These are phyloP conservation scores for Citrus hindsii DNA, from an alignment of 345 rosid species.

Conservation along the genomic window DNA sequence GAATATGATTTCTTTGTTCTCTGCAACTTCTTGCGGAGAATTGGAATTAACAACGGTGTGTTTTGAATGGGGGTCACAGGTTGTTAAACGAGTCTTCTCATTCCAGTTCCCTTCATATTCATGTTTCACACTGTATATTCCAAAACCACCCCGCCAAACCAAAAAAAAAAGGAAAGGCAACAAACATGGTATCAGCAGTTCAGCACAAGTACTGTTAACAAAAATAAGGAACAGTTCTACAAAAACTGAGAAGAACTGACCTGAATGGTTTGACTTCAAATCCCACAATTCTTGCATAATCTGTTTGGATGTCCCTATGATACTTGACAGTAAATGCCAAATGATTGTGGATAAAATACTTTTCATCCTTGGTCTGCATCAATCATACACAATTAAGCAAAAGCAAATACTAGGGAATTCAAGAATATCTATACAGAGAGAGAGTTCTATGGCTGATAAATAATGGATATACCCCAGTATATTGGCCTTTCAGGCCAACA, in stretches of 20 bases:
- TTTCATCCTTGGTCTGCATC: constrained; percentile 80
- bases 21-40: constrained; percentile 86
- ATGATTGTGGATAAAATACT: constrained; percentile 87
- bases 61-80: constrained; percentile 83
- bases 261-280: constrained; percentile 95
- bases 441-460: constrained; percentile 6
- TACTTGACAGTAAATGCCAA: constrained; percentile 81
- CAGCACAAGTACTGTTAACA: neutral
- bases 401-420: neutral
- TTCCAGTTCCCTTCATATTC: constrained; percentile 79
- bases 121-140: constrained; percentile 63
- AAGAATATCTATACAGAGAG: neutral
- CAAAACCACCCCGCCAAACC: neutral
- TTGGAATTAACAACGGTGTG: constrained; percentile 73
- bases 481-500: constrained; percentile 88
- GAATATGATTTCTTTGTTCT: constrained; percentile 73
- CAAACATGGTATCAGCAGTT: neutral
- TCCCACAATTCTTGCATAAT: constrained; percentile 89
- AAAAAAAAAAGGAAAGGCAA: too few species aligned
- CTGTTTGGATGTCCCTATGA: constrained; percentile 73
- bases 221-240: neutral
- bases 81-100: constrained; percentile 64
- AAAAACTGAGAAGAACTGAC: constrained; percentile 31
- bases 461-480: constrained; percentile 63
- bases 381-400: constrained; percentile 15